Base-by-base conservation (phyloP, 805 yeast genomes). In the Candida qinlingensis region DNA sequence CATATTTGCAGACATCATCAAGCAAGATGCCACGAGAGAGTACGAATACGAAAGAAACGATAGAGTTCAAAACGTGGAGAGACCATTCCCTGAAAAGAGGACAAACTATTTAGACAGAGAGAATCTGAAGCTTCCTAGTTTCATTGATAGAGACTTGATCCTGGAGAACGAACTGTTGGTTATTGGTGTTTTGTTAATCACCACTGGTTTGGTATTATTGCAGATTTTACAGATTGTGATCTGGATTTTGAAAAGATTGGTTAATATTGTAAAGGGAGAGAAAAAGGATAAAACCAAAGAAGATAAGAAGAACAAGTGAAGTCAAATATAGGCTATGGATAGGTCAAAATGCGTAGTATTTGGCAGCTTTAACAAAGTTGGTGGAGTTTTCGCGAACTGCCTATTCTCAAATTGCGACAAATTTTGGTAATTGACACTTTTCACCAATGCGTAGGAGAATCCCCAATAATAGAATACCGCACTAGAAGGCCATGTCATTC, bases 21-120 rank as follows among this genome's bases (percentile, higher is more conserved):
- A 69, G 10, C 42, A 49, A 3, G 80, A 80, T 54, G 74, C 74
- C 26, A 60, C 75, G 12, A 70, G 86, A 46, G 65, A 62, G 39
- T 49, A 65, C 4, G 88, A 83, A 48, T 64, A 71, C 36, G 89
- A 85, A 55, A 67, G 83, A 49, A 80, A 82, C 57, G 64, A 74
- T 41, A 71, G 71, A 53, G 57, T 59, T 7, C 50, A 57, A 9
- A 69, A 67, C 26, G 63, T 61, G 27, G 61, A 51, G 37, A 65
- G 62, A 39, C 44, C 51, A 13, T 68, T 62, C 51, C 66, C 67
- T 41, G 55, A 62, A 43, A 60, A 64, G 46, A 54, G 66, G 42
- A 66, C 74, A 13, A 59, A 64, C 28, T 44, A 68, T 58, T 56
- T 70, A 55, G 39, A 69, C 57, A 37, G 63, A 57, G 44, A 50